Conservation (phyloP, 257 asterid species). For the Ballota nigra region DNA sequence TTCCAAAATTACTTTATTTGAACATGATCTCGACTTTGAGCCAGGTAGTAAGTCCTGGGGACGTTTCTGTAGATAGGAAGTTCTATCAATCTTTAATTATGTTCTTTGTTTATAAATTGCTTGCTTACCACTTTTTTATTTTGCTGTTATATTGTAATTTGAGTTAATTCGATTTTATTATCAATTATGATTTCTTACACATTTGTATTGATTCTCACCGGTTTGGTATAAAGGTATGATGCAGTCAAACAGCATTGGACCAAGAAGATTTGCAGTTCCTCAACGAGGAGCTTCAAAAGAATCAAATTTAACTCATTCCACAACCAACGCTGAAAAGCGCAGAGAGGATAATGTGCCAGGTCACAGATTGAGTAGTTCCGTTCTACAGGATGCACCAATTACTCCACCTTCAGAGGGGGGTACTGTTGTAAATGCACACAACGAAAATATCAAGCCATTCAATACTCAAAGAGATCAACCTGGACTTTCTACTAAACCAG, state of each 20-base stretch:
- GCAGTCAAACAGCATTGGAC: constrained; percentile 54
- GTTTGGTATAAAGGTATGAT: constrained; percentile 37
- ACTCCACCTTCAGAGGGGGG: constrained; percentile 65
- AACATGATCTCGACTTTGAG: neutral
- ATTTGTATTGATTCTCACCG: constrained; percentile 15
- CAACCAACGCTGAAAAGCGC: constrained; percentile 30
- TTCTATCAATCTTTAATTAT: neutral
- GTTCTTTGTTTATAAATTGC: neutral
- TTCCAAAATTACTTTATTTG: neutral
- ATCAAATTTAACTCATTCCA: constrained; percentile 34
- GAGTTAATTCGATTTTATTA: neutral
- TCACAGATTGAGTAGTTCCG: constrained; percentile 30
- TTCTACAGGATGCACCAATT: constrained; percentile 45
- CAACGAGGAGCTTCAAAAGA: constrained; percentile 48
- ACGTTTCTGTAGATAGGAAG: neutral
- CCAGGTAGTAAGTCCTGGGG: neutral
- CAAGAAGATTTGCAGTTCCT: constrained; percentile 61
- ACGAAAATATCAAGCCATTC: constrained; percentile 38
- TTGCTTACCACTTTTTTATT: neutral
- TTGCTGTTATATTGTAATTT: neutral
- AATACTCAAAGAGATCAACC: constrained; percentile 42
- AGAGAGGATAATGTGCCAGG: constrained; percentile 38
- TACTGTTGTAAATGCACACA: constrained; percentile 42
- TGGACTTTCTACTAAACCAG: constrained; percentile 31
- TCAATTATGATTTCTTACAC: constrained; percentile 1